phyloP scores from a whole-genome alignment of 2,329 filamentous ascomycete species.

The Microsporum ferrugineum region DNA sequence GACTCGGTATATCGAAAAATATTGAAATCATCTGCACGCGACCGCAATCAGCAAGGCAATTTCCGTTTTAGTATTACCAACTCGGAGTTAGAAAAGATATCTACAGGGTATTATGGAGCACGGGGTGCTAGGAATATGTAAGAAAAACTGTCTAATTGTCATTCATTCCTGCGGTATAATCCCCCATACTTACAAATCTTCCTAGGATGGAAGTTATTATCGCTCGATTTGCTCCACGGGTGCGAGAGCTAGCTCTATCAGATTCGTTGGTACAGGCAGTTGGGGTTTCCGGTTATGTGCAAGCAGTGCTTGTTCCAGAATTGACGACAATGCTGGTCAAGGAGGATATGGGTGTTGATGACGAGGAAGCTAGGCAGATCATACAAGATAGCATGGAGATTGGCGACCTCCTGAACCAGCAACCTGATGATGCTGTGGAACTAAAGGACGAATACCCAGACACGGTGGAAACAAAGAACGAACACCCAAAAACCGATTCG shows the following conservation, averaged over 20 bases:
- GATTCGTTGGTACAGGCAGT: constrained; percentile 57
- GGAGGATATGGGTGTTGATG: constrained; percentile 45
- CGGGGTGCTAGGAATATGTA: constrained; percentile 62
- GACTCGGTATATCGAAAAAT: constrained; percentile 50
- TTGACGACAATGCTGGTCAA: constrained; percentile 44
- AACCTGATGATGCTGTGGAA: constrained; percentile 45
- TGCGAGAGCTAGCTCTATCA: constrained; percentile 51
- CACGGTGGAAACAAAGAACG: neutral
- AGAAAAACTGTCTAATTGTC: constrained; percentile 18
- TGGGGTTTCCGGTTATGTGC: constrained; percentile 57
- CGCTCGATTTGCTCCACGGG: constrained; percentile 44
- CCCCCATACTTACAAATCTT: constrained; percentile 4
- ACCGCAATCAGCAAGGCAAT: constrained; percentile 40
- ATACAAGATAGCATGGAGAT: constrained; percentile 56
- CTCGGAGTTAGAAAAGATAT: constrained; percentile 43
- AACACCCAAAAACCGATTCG: neutral
- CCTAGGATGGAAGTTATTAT: constrained; percentile 48
- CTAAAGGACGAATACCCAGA: constrained; percentile 12
- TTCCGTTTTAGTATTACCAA: constrained; percentile 43
- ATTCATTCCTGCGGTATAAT: constrained; percentile 20
- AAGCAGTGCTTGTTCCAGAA: constrained; percentile 68
- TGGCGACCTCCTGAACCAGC: constrained; percentile 57
- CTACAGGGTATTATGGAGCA: constrained; percentile 74
- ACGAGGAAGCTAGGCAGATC: constrained; percentile 42
- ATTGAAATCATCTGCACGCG: constrained; percentile 42